Percentiles rank a stretch among this genome's conserved stretches.
phyloP scores from a whole-genome alignment of 148 eudicot species.

The Rhododendron mucronatum region DNA sequence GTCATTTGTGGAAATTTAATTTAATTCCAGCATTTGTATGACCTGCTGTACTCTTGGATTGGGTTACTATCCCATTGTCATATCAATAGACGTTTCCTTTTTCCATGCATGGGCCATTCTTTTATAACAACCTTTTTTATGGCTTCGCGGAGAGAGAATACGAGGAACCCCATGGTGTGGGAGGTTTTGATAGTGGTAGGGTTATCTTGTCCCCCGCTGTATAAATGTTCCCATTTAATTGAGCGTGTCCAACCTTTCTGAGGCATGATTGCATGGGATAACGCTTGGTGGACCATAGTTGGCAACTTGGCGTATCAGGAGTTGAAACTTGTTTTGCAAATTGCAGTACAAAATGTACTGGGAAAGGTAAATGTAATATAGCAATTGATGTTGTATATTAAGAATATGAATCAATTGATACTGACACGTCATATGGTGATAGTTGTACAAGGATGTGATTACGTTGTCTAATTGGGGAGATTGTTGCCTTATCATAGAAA shows the following conservation, averaged over 20 bases:
- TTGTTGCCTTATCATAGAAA: no score
- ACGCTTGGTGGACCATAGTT: neutral
- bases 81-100: neutral
- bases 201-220: neutral
- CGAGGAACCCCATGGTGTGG: neutral
- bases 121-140: no score
- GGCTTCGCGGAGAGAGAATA: neutral
- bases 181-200: constrained; percentile 1
- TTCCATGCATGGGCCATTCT: neutral
- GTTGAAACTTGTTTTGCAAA: neutral
- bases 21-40: neutral
- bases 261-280: neutral
- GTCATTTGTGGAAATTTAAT: neutral
- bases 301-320: neutral
- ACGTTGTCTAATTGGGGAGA: no score
- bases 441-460: no score
- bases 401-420: neutral
- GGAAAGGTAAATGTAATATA: no score
- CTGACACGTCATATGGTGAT: no score
- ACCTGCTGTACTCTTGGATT: neutral
- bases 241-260: neutral
- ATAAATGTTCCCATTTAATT: neutral
- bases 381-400: neutral
- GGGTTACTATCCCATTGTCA: neutral
- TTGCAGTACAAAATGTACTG: neutral